phyloP scores from a whole-genome alignment of 2,329 filamentous ascomycete species.

The Hypomyces rosellus region DNA sequence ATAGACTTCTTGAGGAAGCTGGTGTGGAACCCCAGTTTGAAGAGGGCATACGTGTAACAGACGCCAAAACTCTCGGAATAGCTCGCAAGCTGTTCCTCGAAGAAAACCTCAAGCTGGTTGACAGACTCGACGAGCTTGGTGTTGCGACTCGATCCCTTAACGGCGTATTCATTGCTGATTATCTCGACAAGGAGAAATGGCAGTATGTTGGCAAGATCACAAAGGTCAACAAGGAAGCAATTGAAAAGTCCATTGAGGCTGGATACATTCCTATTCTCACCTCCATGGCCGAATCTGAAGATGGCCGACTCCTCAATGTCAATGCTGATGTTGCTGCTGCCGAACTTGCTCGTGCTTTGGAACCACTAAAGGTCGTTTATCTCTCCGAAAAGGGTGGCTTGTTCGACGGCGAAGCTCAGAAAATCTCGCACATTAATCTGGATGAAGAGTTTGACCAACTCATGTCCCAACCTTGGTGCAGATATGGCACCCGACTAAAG shows the following conservation, averaged over 20 bases:
- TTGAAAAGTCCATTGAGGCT: slow-evolving; percentile 84
- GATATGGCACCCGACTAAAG: slow-evolving; percentile 91
- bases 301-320: slow-evolving; percentile 91
- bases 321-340: slow-evolving; percentile 96
- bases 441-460: slow-evolving; percentile 92
- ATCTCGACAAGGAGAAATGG: slow-evolving; percentile 94
- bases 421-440: slow-evolving; percentile 95
- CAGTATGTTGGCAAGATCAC: slow-evolving; percentile 94
- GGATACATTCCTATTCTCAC: slow-evolving; percentile 90
- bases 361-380: slow-evolving; percentile 96
- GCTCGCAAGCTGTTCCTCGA: slow-evolving; percentile 89
- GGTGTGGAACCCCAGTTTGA: slow-evolving; percentile 94
- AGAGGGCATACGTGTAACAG: slow-evolving; percentile 91
- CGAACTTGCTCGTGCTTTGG: slow-evolving; percentile 79
- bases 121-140: slow-evolving; percentile 83
- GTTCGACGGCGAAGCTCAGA: slow-evolving; percentile 87
- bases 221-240: slow-evolving; percentile 80
- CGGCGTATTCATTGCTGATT: slow-evolving; percentile 87
- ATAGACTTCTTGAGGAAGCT: slow-evolving; percentile 80
- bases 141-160: slow-evolving; percentile 85
- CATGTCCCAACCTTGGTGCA: slow-evolving; percentile 92
- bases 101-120: slow-evolving; percentile 88
- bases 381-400: slow-evolving; percentile 96
- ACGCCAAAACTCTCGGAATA: slow-evolving; percentile 87
- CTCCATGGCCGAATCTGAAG: slow-evolving; percentile 89